Evolutionary conservation across 2,329 filamentous ascomycete genomes (phyloP).

Genomic region (Chlorencoelia australis): DNA sequence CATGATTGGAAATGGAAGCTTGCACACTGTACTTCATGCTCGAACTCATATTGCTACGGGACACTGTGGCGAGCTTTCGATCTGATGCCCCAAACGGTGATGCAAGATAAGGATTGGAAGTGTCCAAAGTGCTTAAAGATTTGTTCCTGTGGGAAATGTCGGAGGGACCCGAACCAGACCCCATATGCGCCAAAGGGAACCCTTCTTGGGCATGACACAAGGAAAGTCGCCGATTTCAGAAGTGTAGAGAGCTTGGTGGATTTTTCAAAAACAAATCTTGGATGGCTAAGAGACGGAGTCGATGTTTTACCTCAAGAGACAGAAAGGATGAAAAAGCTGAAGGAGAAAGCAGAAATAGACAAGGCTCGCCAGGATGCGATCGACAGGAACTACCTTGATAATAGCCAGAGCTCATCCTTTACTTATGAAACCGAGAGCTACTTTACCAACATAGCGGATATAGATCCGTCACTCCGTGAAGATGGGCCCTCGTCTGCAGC

Average conservation of each 20-base stretch:
- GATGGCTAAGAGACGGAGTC: constrained; percentile 61
- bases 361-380: constrained; percentile 21
- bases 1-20: constrained; percentile 78
- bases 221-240: constrained; percentile 77
- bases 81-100: constrained; percentile 70
- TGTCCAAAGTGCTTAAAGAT: constrained; percentile 80
- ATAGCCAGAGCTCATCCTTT: constrained; percentile 3
- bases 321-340: constrained; percentile 24
- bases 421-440: constrained; percentile 8
- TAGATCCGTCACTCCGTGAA: constrained; percentile 22
- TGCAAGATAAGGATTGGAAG: constrained; percentile 75
- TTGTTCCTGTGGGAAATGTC: constrained; percentile 79
- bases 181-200: constrained; percentile 85
- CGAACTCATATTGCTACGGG: constrained; percentile 82
- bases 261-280: constrained; percentile 79
- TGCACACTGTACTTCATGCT: constrained; percentile 68
- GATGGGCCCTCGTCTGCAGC: background rate
- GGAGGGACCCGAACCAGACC: constrained; percentile 50
- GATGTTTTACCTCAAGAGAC: constrained; percentile 34
- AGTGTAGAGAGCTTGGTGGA: constrained; percentile 87
- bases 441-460: constrained; percentile 18
- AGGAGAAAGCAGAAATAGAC: constrained; percentile 25
- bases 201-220: constrained; percentile 82
- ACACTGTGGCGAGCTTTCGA: constrained; percentile 86
- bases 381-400: constrained; percentile 18